Conservation (phyloP, 495 filamentous ascomycete species). For the Aspergillus campestris region DNA sequence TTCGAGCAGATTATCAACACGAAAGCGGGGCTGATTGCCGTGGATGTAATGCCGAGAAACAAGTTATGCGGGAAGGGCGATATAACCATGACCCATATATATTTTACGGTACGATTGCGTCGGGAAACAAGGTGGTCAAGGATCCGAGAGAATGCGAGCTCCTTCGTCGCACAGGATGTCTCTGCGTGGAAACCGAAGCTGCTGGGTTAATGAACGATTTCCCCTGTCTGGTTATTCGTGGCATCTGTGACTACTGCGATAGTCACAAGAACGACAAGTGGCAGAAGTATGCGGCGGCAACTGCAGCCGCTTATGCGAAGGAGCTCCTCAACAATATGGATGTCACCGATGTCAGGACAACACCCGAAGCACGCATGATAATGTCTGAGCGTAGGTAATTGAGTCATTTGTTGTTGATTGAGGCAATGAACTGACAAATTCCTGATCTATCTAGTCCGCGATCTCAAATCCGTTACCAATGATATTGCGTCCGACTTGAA, state of each 20-base stretch:
- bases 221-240: slow-evolving; percentile 22
- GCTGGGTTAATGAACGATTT: slow-evolving; percentile 24
- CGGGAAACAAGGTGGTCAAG: slow-evolving; percentile 19
- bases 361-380: too few species aligned
- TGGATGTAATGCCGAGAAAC: background rate
- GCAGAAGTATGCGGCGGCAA: slow-evolving; percentile 22
- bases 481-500: too few species aligned
- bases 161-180: slow-evolving; percentile 1
- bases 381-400: too few species aligned
- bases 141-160: slow-evolving; percentile 7
- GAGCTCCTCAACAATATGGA: too few species aligned
- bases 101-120: slow-evolving; percentile 22
- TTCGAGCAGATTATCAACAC: too few species aligned
- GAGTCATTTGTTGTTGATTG: too few species aligned
- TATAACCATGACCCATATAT: background rate
- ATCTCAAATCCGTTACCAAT: too few species aligned
- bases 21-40: too few species aligned
- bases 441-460: too few species aligned
- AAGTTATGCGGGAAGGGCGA: background rate
- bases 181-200: slow-evolving; percentile 32
- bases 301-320: too few species aligned
- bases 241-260: slow-evolving; percentile 28
- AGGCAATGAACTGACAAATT: too few species aligned
- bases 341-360: too few species aligned
- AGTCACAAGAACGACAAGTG: slow-evolving; percentile 23